Base-by-base conservation (phyloP, 169 alveolate species). In the Theileria luwenshuni region DNA sequence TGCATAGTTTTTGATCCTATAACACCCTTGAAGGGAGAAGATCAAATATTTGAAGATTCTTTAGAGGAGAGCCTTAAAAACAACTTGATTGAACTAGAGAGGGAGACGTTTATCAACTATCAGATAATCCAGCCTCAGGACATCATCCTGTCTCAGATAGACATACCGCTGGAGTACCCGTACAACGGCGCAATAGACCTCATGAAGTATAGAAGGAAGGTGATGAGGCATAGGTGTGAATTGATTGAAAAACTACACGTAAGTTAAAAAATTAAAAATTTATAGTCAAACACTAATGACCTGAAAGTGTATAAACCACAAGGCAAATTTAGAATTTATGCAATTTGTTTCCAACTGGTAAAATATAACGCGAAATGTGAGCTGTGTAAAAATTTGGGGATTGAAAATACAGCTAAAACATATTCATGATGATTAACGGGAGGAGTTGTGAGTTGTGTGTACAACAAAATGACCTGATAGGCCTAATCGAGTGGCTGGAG, bases 1-100 rank as follows among this genome's bases (percentile, higher is more conserved):
- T 79, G 87, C 56, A 38, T 69, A 13, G 60, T 79, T 6, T 71
- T 79, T 48, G 87, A 79, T 43, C 47, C 67, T 10, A 62, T 48
- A 17, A 79, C 87, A 12, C 87, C 87, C 10, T 28, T 79, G 28
- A 43, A 15, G 6, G 74, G 65, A 23, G 41, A 25, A 28, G 58
- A 28, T 8, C 43, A 13, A 10, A 58, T 79, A 38, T 72, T 56
- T 38, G 43, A 25, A 21, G 21, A 32, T 0, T 0, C 1, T 8
- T 38, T 69, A 25, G 54, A 71, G 13, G 23, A 25, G 38, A 47
- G 49, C 8, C 69, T 61, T 3, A 49, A 33, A 5, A 38, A 17
- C 2, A 43, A 17, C 19, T n/a, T 65, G 56, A n/a, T 17, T 12
- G 28, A 19, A 19, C 13, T 21, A n/a, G 80, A 76, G 10, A 38